A percentile compares a stretch with the other conserved stretches of the same genome.
Conservation (phyloP, 345 rosid species). For the Melaleuca quinquenervia region DNA sequence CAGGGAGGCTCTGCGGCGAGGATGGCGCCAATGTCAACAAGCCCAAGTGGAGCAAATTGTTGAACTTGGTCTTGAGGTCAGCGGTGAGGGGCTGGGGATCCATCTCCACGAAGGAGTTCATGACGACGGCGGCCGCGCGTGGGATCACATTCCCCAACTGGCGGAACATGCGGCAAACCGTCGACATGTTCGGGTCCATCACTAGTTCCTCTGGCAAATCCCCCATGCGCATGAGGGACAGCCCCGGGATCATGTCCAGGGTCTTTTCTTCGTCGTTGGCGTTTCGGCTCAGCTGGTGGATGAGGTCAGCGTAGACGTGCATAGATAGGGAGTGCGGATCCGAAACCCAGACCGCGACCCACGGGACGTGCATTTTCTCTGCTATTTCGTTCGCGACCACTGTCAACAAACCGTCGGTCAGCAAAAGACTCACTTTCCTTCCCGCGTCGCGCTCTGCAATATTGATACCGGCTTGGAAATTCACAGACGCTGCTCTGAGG, state of each 20-base stretch:
- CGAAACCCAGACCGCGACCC: background rate
- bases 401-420: background rate
- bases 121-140: slow-evolving; percentile 21
- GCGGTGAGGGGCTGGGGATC: slow-evolving; percentile 10
- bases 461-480: background rate
- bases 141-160: slow-evolving; percentile 23
- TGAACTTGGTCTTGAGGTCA: slow-evolving; percentile 25
- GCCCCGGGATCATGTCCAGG: slow-evolving; percentile 38
- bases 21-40: background rate
- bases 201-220: slow-evolving; percentile 28
- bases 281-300: background rate
- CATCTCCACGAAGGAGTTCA: slow-evolving; percentile 34
- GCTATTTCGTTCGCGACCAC: background rate
- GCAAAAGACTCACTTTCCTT: background rate
- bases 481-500: background rate
- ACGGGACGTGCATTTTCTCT: background rate
- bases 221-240: slow-evolving; percentile 22
- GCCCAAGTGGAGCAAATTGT: slow-evolving; percentile 13
- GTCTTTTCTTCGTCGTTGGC: slow-evolving; percentile 9
- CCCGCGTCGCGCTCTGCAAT: background rate
- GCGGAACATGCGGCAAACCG: slow-evolving; percentile 4
- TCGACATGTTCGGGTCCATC: background rate
- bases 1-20: background rate
- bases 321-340: background rate
- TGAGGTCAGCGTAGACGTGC: background rate